A percentile compares a stretch with the other conserved stretches of the same genome.
phyloP scores from a whole-genome alignment of 2,329 filamentous ascomycete genomes.

The Fusarium mangiferae region DNA sequence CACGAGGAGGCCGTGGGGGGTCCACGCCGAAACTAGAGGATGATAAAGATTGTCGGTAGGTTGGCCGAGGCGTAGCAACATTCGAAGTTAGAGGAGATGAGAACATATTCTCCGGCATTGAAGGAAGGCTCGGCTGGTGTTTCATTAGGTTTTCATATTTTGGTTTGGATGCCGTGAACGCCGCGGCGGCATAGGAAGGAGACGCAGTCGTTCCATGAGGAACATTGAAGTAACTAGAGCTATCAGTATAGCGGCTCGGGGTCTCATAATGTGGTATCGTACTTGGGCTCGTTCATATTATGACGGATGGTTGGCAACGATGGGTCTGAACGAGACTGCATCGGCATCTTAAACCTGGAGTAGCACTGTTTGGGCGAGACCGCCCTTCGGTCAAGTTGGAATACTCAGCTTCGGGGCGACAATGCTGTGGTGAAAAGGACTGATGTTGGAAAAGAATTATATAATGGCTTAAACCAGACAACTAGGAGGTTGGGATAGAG shows the following conservation, averaged over 20 bases:
- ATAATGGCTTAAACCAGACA: background rate
- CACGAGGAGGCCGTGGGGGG: slow-evolving; percentile 64
- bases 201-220: slow-evolving; percentile 31
- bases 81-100: slow-evolving; percentile 1
- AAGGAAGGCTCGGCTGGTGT: slow-evolving; percentile 31
- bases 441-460: background rate
- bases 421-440: background rate
- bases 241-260: background rate
- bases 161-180: slow-evolving; percentile 9
- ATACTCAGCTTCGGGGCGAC: background rate
- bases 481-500: background rate
- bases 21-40: slow-evolving; percentile 53
- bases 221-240: slow-evolving; percentile 48
- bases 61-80: slow-evolving; percentile 3
- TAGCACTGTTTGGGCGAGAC: background rate
- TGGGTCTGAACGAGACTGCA: slow-evolving; percentile 26
- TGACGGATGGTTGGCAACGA: slow-evolving; percentile 1
- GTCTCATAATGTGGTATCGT: background rate
- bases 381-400: background rate
- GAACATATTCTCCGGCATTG: slow-evolving; percentile 16
- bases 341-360: slow-evolving; percentile 32
- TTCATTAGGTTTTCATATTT: slow-evolving; percentile 20
- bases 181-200: slow-evolving; percentile 21
- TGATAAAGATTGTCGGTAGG: background rate
- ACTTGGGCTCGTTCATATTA: slow-evolving; percentile 42